Conservation (phyloP, 176 grass and related monocot species). For the Poa pratensis region DNA sequence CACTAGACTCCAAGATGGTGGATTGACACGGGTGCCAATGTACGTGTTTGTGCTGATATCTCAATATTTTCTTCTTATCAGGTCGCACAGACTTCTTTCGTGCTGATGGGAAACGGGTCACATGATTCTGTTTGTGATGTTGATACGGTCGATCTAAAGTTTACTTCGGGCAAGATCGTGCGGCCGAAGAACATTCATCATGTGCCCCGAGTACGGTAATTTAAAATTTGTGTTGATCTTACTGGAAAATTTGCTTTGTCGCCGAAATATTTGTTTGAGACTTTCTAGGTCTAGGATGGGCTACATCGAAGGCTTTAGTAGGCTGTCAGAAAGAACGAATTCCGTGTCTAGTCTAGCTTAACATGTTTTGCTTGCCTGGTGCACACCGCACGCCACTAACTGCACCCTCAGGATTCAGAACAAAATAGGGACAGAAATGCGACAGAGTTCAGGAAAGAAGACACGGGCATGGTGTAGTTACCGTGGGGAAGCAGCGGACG, state of each 20-base stretch:
- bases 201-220: no score
- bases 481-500: conserved; percentile 90
- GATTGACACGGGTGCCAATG: no score
- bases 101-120: no score
- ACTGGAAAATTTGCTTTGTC: neutral
- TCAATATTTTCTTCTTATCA: no score
- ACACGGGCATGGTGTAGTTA: conserved; percentile 19
- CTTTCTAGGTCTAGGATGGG: neutral
- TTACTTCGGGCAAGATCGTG: no score
- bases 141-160: no score
- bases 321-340: neutral
- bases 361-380: neutral
- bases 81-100: no score
- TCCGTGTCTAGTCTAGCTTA: neutral
- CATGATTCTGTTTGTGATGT: no score
- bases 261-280: neutral
- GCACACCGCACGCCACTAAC: neutral
- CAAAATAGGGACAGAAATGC: neutral
- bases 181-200: no score
- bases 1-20: no score
- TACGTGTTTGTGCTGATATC: no score
- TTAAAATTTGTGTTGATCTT: neutral
- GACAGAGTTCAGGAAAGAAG: neutral
- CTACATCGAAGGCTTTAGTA: neutral
- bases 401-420: neutral